These are phyloP conservation scores for Rhododendron griersonianum DNA, from an alignment of 148 eudicot genomes.

Conservation along the genomic window DNA sequence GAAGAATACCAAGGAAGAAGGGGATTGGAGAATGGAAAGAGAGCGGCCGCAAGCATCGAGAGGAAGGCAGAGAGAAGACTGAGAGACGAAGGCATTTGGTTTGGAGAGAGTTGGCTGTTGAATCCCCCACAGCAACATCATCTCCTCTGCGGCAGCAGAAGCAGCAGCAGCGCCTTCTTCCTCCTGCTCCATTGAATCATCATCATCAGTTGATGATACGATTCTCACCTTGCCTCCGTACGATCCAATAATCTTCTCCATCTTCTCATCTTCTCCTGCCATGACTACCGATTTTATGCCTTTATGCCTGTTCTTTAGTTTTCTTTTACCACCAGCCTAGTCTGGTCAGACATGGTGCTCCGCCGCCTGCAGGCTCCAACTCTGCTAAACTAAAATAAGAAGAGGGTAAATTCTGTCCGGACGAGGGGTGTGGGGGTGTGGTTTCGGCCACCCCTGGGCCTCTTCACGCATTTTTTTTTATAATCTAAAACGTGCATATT, in stretches of 20 bases:
- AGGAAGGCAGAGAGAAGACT: conserved; percentile 57
- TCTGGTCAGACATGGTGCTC: too few relatives aligned
- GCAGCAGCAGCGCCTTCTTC: background rate
- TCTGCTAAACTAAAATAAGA: too few relatives aligned
- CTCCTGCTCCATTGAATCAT: background rate
- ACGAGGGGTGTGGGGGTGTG: too few relatives aligned
- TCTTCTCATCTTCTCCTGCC: conserved; percentile 14
- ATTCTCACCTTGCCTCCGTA: conserved; percentile 49
- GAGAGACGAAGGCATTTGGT: conserved; percentile 65
- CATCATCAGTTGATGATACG: conserved; percentile 19
- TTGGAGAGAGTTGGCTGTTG: conserved; percentile 73
- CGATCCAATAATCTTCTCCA: conserved; percentile 42
- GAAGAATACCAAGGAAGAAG: conserved; percentile 62
- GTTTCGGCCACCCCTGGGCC: too few relatives aligned
- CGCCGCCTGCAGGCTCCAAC: too few relatives aligned
- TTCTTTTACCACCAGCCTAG: too few relatives aligned
- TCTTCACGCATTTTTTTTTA: too few relatives aligned
- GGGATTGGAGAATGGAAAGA: conserved; percentile 76
- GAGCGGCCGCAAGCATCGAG: conserved; percentile 85
- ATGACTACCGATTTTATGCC: background rate
- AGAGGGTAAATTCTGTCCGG: too few relatives aligned
- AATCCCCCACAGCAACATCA: conserved; percentile 81
- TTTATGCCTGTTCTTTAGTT: too few relatives aligned
- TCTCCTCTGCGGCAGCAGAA: conserved; percentile 49
- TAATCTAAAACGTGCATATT: too few relatives aligned